Conservation (phyloP, 805 yeast genomes). For the Starmerella tilneyi region DNA sequence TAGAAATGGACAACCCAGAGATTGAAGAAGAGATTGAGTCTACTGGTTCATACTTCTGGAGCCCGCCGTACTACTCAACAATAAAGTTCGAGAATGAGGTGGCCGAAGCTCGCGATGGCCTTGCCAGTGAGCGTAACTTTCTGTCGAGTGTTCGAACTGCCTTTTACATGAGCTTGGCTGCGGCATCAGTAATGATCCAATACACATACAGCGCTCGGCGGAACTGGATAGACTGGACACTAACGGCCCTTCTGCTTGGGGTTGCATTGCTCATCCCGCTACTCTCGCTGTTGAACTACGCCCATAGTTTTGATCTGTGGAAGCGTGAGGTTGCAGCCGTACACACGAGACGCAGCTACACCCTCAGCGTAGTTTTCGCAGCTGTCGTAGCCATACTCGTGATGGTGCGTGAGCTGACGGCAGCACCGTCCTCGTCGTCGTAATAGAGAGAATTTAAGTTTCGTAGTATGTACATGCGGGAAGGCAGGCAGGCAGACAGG, state of each 20-base stretch:
- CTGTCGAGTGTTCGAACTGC: conserved; percentile 23
- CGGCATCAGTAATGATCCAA: conserved; percentile 20
- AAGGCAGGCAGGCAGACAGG: neutral
- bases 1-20: neutral
- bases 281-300: conserved; percentile 25
- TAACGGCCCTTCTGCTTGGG: conserved; percentile 22
- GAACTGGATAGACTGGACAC: conserved; percentile 17
- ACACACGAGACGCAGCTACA: conserved; percentile 16
- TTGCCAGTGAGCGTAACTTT: conserved; percentile 29
- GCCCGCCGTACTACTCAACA: conserved; percentile 18
- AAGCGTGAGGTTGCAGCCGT: conserved; percentile 20
- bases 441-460: neutral
- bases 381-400: conserved; percentile 22
- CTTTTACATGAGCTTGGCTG: conserved; percentile 26
- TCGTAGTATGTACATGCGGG: conserved; percentile 2
- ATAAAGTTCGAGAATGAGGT: conserved; percentile 26
- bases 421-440: too few relatives aligned
- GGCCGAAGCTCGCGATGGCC: conserved; percentile 30
- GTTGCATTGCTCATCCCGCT: conserved; percentile 21
- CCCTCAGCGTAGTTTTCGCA: conserved; percentile 12
- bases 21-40: neutral
- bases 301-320: conserved; percentile 20
- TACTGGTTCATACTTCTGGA: conserved; percentile 19
- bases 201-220: neutral
- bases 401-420: conserved; percentile 9